These are phyloP conservation scores for Zanthoxylum bungeanum DNA, from an alignment of 345 rosid species.

Conservation along the genomic window DNA sequence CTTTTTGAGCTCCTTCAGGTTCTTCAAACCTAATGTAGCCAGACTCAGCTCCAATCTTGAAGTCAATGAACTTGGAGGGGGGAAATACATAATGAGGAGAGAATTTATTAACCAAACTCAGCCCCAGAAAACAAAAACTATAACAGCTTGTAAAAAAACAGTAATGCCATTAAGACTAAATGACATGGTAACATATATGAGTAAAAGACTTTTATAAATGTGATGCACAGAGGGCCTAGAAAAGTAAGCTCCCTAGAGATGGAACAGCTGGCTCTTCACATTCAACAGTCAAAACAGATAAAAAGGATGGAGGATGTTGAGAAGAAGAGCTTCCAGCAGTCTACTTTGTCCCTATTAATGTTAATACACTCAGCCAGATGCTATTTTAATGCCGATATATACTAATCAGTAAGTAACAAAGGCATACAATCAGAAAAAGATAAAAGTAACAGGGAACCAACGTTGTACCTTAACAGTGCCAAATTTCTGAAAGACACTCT, in stretches of 20 bases:
- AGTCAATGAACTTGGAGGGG: constrained; percentile 66
- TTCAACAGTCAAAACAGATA: background rate
- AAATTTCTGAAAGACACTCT: constrained; percentile 58
- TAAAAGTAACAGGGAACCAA: constrained; percentile 5
- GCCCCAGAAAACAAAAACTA: background rate
- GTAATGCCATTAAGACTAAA: background rate
- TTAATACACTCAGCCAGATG: no score
- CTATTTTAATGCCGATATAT: background rate
- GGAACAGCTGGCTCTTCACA: background rate
- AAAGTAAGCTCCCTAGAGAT: background rate
- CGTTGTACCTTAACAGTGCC: constrained; percentile 77
- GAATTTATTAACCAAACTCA: constrained; percentile 10
- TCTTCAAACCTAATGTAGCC: constrained; percentile 81
- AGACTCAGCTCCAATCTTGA: constrained; percentile 72
- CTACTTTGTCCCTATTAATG: background rate
- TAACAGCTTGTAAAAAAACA: background rate
- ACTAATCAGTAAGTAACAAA: constrained; percentile 10
- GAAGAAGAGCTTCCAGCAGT: background rate
- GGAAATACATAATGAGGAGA: background rate
- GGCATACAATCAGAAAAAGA: background rate
- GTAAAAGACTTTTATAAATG: background rate
- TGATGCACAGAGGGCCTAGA: background rate
- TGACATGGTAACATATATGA: background rate
- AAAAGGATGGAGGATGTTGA: background rate
- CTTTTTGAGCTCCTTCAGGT: constrained; percentile 90